phyloP scores from a whole-genome alignment of 805 yeast species.

The Myxozyma neglecta region DNA sequence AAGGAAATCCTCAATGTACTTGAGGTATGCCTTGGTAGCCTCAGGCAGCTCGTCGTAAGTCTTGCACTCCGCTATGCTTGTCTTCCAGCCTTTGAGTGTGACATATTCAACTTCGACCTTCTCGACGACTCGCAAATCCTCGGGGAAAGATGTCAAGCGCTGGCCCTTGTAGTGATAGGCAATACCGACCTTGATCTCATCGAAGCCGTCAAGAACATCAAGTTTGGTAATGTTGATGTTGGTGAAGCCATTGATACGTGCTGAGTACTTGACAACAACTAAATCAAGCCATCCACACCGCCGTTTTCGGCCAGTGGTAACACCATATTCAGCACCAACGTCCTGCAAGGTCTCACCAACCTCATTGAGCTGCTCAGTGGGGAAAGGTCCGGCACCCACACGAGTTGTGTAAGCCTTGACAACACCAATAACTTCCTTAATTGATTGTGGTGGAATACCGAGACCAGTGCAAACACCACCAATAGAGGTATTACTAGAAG shows the following conservation, averaged over 20 bases:
- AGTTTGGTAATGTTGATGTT: conserved; percentile 89
- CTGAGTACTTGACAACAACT: conserved; percentile 89
- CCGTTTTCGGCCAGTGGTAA: conserved; percentile 98
- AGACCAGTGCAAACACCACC: conserved; percentile 98
- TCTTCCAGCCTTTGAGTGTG: conserved; percentile 92
- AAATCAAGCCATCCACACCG: conserved; percentile 99
- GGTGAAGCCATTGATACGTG: conserved; percentile 92
- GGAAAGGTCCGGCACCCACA: conserved; percentile 99
- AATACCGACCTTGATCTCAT: conserved; percentile 84
- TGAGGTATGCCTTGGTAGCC: conserved; percentile 81
- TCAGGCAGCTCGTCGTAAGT: conserved; percentile 78
- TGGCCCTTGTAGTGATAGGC: conserved; percentile 80
- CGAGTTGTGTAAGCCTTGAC: conserved; percentile 98
- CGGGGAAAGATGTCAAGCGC: conserved; percentile 80
- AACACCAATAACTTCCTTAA: conserved; percentile 85
- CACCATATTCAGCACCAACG: conserved; percentile 96
- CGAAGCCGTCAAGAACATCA: conserved; percentile 88
- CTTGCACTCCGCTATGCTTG: conserved; percentile 71
- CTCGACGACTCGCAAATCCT: conserved; percentile 76
- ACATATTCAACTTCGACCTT: conserved; percentile 90
- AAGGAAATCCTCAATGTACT: conserved; percentile 80
- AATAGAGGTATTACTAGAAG: conserved; percentile 92
- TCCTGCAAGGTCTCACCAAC: conserved; percentile 83
- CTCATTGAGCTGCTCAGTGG: conserved; percentile 89
- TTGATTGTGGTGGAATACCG: conserved; percentile 88